Evolutionary conservation across 1,284 basidiomycete genomes (phyloP), one percentile per base, ranked within the genome.

Genomic region (Takashimella koratensis): DNA sequence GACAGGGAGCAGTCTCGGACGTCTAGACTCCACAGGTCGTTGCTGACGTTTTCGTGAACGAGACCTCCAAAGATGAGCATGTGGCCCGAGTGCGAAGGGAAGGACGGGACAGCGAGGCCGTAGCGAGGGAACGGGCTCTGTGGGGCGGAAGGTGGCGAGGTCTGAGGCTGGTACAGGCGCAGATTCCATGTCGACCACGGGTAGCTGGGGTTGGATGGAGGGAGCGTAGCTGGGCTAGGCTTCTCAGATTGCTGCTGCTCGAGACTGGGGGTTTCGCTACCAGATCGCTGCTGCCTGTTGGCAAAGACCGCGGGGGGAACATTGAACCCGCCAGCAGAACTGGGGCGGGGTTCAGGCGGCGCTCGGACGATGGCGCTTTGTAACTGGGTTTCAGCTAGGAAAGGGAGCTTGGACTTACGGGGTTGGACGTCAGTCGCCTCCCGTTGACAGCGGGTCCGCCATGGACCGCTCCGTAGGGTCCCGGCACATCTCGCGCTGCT

Each of bases 11-110:
- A 81, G 60, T 91, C 87, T 49, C 86, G 82, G 11, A 89, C 86
- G 52, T 88, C 88, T 66, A 97, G 85, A 43, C 91, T 80, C 76
- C 96, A 98, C 46, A 99, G 81, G 76, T 99, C 96, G 76, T 98
- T 98, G 62, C 88, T 84, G 47, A 94, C 88, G 27, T 84, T 80
- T 71, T 98, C 95, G 42, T 87, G 84, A 16, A 98, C 94, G 49
- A 99, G 85, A 60, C 96, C 96, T 64, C 96, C 96, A 68, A 98
- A 99, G 54, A 98, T 82, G 76, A 93, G 94, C 61, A 99, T 84
- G 68, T 98, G 94, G 22, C 95, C 95, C 5, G 81, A 83, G 19
- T 83, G 71, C 11, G 87, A 88, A 1, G 90, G 84, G 44, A 83
- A 84, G 12, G 90, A 84, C 21, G 96, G 95, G n/a, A 97, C 83